Evolutionary conservation across 257 asterid species (phyloP).

Genomic region (Knoxia roxburghii): DNA sequence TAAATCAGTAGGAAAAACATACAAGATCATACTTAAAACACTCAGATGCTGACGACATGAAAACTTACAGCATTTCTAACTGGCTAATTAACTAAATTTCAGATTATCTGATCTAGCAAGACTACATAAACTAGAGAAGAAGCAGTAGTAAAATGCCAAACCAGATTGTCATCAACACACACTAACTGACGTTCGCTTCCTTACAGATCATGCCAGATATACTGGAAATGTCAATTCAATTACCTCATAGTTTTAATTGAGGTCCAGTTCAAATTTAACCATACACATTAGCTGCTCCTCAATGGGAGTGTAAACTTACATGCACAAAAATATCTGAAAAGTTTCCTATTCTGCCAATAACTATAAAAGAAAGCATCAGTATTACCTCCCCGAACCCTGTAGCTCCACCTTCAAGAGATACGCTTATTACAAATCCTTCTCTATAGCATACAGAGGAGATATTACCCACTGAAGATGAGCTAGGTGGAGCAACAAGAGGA

Average conservation of each 20-base stretch:
- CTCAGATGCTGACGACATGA: not conserved
- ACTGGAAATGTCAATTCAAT: not conserved
- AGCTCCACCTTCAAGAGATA: conserved; percentile 78
- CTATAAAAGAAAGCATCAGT: not conserved
- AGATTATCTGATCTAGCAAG: not conserved
- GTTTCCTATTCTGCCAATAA: not conserved
- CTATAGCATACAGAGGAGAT: conserved; percentile 39
- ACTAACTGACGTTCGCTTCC: not conserved
- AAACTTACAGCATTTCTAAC: not conserved
- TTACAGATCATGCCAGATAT: not conserved
- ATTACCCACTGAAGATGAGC: conserved; percentile 51
- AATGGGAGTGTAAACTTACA: not conserved
- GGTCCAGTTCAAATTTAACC: not conserved
- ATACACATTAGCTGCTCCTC: not conserved
- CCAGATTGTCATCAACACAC: not conserved
- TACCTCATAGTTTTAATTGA: not conserved
- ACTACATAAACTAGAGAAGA: not conserved
- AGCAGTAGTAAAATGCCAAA: not conserved
- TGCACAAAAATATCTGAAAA: not conserved
- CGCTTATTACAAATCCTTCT: conserved; percentile 73
- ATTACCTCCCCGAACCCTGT: conserved; percentile 87
- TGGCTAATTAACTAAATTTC: not conserved
- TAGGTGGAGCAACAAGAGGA: conserved; percentile 83
- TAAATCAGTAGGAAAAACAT: not conserved
- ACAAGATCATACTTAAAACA: not conserved